Base-by-base conservation (phyloP, 1,284 basidiomycete genomes). In the Sporisorium exsertum region DNA sequence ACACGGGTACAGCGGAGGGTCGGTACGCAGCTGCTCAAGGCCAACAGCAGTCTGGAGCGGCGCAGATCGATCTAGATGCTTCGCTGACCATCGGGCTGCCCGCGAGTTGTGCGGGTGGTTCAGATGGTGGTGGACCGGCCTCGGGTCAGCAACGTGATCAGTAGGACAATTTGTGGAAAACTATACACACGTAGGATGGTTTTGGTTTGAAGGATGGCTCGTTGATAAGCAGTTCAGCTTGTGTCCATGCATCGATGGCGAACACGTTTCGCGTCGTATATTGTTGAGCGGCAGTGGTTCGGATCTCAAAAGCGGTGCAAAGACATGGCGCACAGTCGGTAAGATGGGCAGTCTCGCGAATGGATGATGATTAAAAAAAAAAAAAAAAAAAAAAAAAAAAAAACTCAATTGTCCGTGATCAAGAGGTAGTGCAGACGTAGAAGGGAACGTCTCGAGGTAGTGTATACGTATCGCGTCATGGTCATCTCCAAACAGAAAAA, bases 391-490 rank as follows among this genome's bases (percentile, higher is more conserved):
- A n/a, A n/a, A n/a, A n/a, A n/a, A 24, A 10, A 33, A 22, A 43
- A 29, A 57, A 52, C 66, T 64, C 57, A 47, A 64, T 70, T 70
- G 67, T 57, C 61, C 57, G 45, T 69, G 57, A 69, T 59, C 60
- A 69, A 69, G 60, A 69, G 59, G 51, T 32, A 29, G 20, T 5
- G 42, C 29, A 2, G 42, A 15, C 7, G 42, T 33, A 2, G 27
- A 32, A 32, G 29, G 29, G 29, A 32, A 10, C 29, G 29, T n/a
- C n/a, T n/a, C n/a, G n/a, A n/a, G n/a, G n/a, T n/a, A n/a, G n/a
- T n/a, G n/a, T n/a, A n/a, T n/a, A n/a, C n/a, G n/a, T n/a, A n/a
- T n/a, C n/a, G 5, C 45, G 26, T 12, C 22, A 12, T 26, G n/a
- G n/a, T n/a, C n/a, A n/a, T n/a, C n/a, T n/a, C n/a, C n/a, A n/a